Evolutionary conservation across 768 basidiomycete species (phyloP), one percentile per base, ranked within the genome.

Genomic region (Cyclocybe cylindracea): DNA sequence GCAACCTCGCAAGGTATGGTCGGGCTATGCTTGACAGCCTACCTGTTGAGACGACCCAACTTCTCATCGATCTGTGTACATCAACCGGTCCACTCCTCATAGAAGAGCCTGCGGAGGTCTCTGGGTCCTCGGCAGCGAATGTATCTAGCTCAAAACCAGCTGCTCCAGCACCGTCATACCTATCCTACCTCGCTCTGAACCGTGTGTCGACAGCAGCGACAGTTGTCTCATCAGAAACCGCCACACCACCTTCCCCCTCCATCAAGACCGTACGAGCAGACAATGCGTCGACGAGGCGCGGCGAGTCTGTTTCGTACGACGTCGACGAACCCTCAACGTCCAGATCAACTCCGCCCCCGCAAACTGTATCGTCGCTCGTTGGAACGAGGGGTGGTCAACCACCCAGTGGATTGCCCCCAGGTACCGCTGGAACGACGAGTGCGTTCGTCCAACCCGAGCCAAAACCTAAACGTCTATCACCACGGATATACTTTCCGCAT

Each of bases 31-130:
- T 99, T 0, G 81, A 83, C 5, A 84, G 82, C 40, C 79, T 94
- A 4, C 94, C 96, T 0, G 80, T 87, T 51, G 92, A 93, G 62
- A 95, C 95, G 0, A 98, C 96, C 0, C 83, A 89, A 48, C 78
- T 99, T 0, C 79, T 98, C 5, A 92, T 96, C 46, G 95, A 98
- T 58, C 77, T 98, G 0, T 98, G 96, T 64, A 91, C 94, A 0
- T 85, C 84, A 10, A 76, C 78, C 1, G 77, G 78, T 4, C 72
- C 81, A 3, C 72, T 83, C 0, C 53, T 69, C 2, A 43, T 70
- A 31, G 76, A 78, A 7, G 77, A 82, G 5, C 75, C 73, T 61
- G 32, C 64, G 10, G 45, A 48, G 8, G 33, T 35, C 18, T 39
- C 24, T 9, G 11, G 38, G 8, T 55, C 56, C 1, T 35, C 51